Evolutionary conservation across 2,329 filamentous ascomycete species (phyloP), one percentile per base, ranked within the genome.

Genomic region (Tolypocladium nubicola): DNA sequence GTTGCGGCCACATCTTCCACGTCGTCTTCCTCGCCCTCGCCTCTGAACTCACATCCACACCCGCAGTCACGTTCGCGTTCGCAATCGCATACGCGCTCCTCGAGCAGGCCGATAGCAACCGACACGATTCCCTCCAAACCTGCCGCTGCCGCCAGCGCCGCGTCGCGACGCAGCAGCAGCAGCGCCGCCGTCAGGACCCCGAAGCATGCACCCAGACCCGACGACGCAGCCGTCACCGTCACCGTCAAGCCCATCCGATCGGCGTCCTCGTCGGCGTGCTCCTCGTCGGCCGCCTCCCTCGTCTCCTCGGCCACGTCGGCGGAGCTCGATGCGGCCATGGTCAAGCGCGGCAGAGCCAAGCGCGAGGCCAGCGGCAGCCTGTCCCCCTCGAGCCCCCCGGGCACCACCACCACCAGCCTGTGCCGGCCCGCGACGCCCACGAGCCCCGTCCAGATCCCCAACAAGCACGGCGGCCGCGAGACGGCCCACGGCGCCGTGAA

Each of bases 391-490:
- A 65, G 64, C 57, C 58, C 68, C 55, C 66, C 60, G 54, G 64
- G 63, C 62, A 53, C 69, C 62, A 60, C 68, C 61, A 64, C 19
- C 37, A 33, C 7, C 6, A n/a, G 62, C 58, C 58, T 67, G 53
- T 65, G 61, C 23, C 64, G 66, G 47, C 65, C 70, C 52, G 65
- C 65, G 37, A 71, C 68, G 38, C 65, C 78, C 26, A 77, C 79
- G 23, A 78, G 75, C 60, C 80, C 81, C 0, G 79, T 84, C 21
- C 77, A 82, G 66, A 84, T 84, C 52, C 81, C 81, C 43, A 21
- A 21, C 30, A 69, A 70, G 52, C 75, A 71, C 59, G 68, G 70
- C 37, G 76, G 71, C 59, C 68, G 70, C 56, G 67, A 73, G 57
- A 71, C 72, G 43, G 59, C 60, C 60, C 63, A 72, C 66, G 58